These are phyloP conservation scores for Ceratobasidium sp. DNA, from an alignment of 1,284 basidiomycete species.

Conservation along the genomic window DNA sequence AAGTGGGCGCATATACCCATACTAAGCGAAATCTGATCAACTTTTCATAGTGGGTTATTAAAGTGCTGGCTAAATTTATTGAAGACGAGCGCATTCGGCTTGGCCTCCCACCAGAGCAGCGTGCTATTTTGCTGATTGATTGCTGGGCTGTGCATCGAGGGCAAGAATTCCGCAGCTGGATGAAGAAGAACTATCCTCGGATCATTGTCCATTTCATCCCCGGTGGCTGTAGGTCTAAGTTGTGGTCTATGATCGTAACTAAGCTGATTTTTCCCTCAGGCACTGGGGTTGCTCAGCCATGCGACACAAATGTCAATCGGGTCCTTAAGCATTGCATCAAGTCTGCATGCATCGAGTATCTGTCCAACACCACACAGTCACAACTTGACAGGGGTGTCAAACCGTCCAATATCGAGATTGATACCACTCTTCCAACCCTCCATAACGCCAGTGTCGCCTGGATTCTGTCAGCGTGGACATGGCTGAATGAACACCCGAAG, in stretches of 20 bases:
- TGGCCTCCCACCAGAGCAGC: constrained; percentile 5
- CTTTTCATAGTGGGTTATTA: constrained; percentile 24
- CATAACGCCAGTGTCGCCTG: constrained; percentile 9
- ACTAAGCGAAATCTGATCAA: neutral
- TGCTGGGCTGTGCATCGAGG: constrained; percentile 53
- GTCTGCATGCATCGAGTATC: constrained; percentile 17
- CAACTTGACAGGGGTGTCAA: neutral
- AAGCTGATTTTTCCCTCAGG: constrained; percentile 25
- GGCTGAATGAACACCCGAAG: constrained; percentile 9
- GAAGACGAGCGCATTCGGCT: neutral
- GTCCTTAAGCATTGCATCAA: constrained; percentile 53
- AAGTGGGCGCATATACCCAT: neutral
- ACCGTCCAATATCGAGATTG: neutral
- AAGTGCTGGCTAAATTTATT: constrained; percentile 39
- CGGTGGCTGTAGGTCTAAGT: constrained; percentile 48
- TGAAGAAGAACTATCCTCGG: constrained; percentile 49
- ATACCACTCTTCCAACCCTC: constrained; percentile 5
- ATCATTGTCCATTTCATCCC: constrained; percentile 54
- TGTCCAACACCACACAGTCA: neutral
- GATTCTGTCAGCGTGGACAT: constrained; percentile 11
- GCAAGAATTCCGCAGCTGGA: constrained; percentile 53
- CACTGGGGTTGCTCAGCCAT: constrained; percentile 54
- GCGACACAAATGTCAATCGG: constrained; percentile 54
- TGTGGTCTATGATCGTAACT: neutral
- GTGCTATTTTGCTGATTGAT: constrained; percentile 52